A percentile compares a stretch with the other conserved stretches of the same genome.
phyloP scores from a whole-genome alignment of 306 rosid genomes.

The Trichosanthes cucumerina region DNA sequence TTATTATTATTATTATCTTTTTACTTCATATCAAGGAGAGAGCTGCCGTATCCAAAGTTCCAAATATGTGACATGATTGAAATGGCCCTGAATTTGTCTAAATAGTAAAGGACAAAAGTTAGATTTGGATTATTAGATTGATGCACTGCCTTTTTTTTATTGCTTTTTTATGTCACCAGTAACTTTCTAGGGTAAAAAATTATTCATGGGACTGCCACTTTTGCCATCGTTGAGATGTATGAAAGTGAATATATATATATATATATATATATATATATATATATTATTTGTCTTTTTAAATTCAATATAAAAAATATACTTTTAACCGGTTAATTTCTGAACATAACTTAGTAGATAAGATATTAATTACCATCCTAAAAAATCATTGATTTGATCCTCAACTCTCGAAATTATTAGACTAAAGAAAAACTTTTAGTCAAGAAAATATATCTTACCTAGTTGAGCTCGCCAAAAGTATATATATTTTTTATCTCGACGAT shows the following conservation, averaged over 20 bases:
- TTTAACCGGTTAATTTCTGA: no score
- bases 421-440: no score
- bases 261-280: no score
- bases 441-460: no score
- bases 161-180: not conserved
- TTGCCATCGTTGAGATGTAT: not conserved
- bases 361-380: no score
- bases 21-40: not conserved
- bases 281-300: no score
- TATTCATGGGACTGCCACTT: not conserved
- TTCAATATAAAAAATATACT: no score
- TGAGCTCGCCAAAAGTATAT: no score
- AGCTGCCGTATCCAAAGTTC: not conserved
- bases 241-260: not conserved
- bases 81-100: not conserved
- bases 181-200: not conserved
- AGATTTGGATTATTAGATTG: slow-evolving; percentile 3
- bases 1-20: not conserved
- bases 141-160: not conserved
- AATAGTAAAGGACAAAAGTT: slow-evolving; percentile 6
- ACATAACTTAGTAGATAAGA: no score
- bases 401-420: no score
- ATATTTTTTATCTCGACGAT: not conserved
- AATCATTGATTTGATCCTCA: no score
- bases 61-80: slow-evolving; percentile 1